Evolutionary conservation across 2,329 filamentous ascomycete genomes (phyloP), one percentile per base, ranked within the genome.

Genomic region (Aureobasidium lini): DNA sequence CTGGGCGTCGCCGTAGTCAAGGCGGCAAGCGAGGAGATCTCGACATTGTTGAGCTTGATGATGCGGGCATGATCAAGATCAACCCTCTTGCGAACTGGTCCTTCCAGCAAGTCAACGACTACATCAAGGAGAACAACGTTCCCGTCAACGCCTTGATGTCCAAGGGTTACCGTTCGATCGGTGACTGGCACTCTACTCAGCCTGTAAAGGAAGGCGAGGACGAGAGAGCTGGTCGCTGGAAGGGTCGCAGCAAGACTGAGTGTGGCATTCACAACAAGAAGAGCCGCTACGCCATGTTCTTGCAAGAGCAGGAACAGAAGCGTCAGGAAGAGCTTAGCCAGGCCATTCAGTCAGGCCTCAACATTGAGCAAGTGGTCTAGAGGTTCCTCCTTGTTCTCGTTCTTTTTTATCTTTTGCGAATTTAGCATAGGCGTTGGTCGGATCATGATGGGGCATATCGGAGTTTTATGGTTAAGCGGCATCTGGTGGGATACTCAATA

Each of bases 211-310:
- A 93, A 61, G 89, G 89, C 65, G 94, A 99, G 76, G 94, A 97
- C 69, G 94, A 99, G 83, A 87, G 94, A 54, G 88, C 94, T 8
- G 94, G 94, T 61, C 87, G 94, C 66, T 99, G 94, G 94, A 96
- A 96, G 82, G 94, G 94, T 63, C 88, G 91, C 74, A 78, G 82
- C 69, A 99, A 99, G 86, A 95, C 91, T 15, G 94, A 99, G 79
- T 99, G 94, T 74, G 94, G 94, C 49, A 97, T 99, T 71, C 94
- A 99, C 84, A 97, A 97, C 81, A 95, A 94, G 76, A 87, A 92
- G 74, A 95, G 90, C 61, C 87, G 91, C 66, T 99, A 97, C 70
- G 89, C 91, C 10, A 85, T 92, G 75, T 96, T 88, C 75, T 76
- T 95, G 59, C 80, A 81, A 68, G 85, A 90, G 62, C 83, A 88